phyloP scores from a whole-genome alignment of 2,329 filamentous ascomycete genomes.

The Fusarium ramigenum region DNA sequence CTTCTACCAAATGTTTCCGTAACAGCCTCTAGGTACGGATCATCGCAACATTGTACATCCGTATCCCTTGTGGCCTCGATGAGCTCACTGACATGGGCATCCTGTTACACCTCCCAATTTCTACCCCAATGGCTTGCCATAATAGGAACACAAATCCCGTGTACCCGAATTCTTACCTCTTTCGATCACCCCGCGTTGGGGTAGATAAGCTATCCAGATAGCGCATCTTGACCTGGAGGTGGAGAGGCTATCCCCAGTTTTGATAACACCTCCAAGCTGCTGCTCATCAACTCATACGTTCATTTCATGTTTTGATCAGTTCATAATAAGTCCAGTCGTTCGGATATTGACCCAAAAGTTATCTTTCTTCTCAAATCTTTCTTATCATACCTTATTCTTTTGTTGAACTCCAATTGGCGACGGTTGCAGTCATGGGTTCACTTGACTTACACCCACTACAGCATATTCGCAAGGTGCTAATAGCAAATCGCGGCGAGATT shows the following conservation, averaged over 20 bases:
- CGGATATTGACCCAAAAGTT: fast-evolving
- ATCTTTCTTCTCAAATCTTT: neutral
- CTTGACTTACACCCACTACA: neutral
- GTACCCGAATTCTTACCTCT: neutral
- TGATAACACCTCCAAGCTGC: neutral
- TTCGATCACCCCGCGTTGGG: neutral
- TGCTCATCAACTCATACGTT: neutral
- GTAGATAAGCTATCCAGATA: conserved; percentile 3
- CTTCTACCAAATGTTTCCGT: neutral
- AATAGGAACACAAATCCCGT: neutral
- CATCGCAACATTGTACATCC: neutral
- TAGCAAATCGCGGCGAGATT: neutral
- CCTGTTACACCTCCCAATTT: neutral
- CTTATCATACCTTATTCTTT: neutral
- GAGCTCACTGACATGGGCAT: neutral
- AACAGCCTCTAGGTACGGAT: neutral
- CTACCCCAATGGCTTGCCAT: neutral
- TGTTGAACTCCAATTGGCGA: too few relatives aligned
- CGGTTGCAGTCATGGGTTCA: neutral
- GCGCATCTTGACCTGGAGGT: neutral
- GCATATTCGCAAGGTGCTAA: neutral
- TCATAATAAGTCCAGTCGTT: neutral
- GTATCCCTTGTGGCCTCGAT: neutral
- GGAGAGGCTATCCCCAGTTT: neutral
- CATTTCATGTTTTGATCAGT: neutral